These are phyloP conservation scores for Spirogloea muscicola DNA, from an alignment of 139 green algal species.

Conservation along the genomic window DNA sequence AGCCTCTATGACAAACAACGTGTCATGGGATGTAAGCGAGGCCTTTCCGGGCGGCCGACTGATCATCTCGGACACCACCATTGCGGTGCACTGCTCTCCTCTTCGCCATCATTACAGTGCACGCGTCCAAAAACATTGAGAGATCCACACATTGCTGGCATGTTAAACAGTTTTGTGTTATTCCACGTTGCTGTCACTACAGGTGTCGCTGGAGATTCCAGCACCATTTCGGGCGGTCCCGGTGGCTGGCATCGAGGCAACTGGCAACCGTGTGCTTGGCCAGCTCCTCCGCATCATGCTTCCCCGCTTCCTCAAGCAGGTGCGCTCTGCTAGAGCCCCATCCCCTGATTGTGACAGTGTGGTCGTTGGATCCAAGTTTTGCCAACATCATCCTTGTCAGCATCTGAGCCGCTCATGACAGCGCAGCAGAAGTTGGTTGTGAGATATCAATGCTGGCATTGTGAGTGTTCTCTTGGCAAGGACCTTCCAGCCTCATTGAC, in stretches of 20 bases:
- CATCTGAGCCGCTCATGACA: not conserved
- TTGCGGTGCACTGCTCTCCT: slow-evolving; percentile 8
- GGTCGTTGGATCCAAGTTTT: not conserved
- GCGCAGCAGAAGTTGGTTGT: not conserved
- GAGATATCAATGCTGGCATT: not conserved
- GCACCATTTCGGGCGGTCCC: slow-evolving; percentile 17
- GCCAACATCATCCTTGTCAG: slow-evolving; percentile 19
- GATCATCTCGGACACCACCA: slow-evolving; percentile 31
- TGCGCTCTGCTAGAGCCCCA: not conserved
- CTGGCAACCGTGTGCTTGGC: slow-evolving; percentile 19
- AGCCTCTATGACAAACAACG: slow-evolving; percentile 36
- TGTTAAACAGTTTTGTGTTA: not conserved
- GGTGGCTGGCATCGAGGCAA: slow-evolving; percentile 24
- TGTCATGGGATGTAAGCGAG: slow-evolving; percentile 12
- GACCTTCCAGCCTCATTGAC: not conserved
- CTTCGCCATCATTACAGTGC: slow-evolving; percentile 6
- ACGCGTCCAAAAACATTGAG: not conserved
- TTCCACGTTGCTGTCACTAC: slow-evolving; percentile 14
- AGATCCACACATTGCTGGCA: not conserved
- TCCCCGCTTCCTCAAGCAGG: slow-evolving; percentile 34
- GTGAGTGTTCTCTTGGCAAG: slow-evolving; percentile 11
- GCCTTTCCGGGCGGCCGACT: not conserved
- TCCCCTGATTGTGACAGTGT: not conserved
- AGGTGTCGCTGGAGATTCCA: slow-evolving; percentile 35
- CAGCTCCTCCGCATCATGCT: slow-evolving; percentile 28